Base-by-base conservation (phyloP, 805 yeast genomes). In the Suhomyces tanzawaensis region DNA sequence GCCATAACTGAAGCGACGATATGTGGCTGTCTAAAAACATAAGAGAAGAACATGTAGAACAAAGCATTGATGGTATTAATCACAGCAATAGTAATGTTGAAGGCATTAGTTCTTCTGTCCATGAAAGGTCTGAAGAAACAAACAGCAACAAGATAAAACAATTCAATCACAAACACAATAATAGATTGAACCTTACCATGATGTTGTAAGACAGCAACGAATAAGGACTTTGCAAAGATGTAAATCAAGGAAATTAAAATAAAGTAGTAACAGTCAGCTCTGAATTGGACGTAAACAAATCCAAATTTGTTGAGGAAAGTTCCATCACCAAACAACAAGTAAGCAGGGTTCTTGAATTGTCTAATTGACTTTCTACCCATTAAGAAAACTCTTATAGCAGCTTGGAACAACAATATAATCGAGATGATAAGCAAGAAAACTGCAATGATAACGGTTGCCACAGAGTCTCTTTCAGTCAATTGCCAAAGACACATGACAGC, bases 81-180 rank as follows among this genome's bases (percentile, higher is more conserved):
- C 32, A 85, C 75, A 26, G 87, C 81, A 51, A 91, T 86, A 33
- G 85, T 74, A 51, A 93, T 91, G 64, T 90, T 91, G 76, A 89
- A 86, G n/a, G 79, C 82, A 53, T 93, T 93, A 23, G 98, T 90
- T 66, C 95, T 76, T 63, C 84, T 88, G 66, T 93, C 97, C 90
- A 93, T 81, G 61, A 77, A 93, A 8, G 99, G 99, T 61, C 93
- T 77, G 40, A 75, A 66, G 74, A 78, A 76, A 53, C 89, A 81
- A 19, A 89, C 52, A 0, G 71, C 69, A 24, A 74, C 74, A 45
- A 85, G 79, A 63, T 82, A 89, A 16, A 76, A 49, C 37, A 91
- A 66, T 59, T 93, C 98, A 44, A 86, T 69, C 13, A 72, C 80
- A 53, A 91, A 85, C 7, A 90, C 73, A 35, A 85, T 68, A 45